Conservation (phyloP, 805 yeast genomes). For the Wickerhamomyces alni region DNA sequence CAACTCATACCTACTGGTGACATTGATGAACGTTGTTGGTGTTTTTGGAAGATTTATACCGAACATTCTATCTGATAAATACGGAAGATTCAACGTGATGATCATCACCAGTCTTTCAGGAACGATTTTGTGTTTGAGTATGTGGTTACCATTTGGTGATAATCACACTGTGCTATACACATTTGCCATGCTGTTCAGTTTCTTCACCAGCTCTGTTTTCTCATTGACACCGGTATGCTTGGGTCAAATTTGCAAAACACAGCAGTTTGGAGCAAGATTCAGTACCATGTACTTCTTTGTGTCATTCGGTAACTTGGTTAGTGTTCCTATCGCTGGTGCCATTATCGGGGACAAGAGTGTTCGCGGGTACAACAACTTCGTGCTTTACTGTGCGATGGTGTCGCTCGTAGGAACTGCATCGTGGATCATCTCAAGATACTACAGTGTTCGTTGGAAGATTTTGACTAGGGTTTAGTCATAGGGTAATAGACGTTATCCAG, state of each 20-base stretch:
- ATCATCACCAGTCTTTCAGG: conserved; percentile 26
- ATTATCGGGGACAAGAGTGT: conserved; percentile 30
- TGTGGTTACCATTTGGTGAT: conserved; percentile 34
- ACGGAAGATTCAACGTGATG: conserved; percentile 45
- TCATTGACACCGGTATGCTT: conserved; percentile 35
- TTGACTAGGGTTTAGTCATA: conserved; percentile 6
- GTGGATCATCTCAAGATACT: conserved; percentile 9
- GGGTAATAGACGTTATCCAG: no score
- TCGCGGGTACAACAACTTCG: conserved; percentile 15
- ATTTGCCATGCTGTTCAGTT: conserved; percentile 44
- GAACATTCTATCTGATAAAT: conserved; percentile 28
- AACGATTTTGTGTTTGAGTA: conserved; percentile 26
- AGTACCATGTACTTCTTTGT: conserved; percentile 54
- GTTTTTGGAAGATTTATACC: conserved; percentile 29
- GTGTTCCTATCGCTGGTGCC: conserved; percentile 45
- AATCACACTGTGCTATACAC: conserved; percentile 23
- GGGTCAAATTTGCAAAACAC: conserved; percentile 47
- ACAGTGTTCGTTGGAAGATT: conserved; percentile 8
- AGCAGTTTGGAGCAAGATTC: conserved; percentile 45
- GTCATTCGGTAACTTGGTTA: conserved; percentile 41
- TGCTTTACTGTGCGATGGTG: conserved; percentile 18
- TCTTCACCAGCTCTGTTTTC: conserved; percentile 43
- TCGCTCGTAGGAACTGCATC: conserved; percentile 6
- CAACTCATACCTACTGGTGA: conserved; percentile 34
- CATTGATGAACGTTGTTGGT: conserved; percentile 31